Percentiles rank a stretch among this genome's conserved stretches.
These are phyloP conservation scores for Xylariaceae sp. DNA, from an alignment of 2,329 filamentous ascomycete genomes.

Conservation along the genomic window DNA sequence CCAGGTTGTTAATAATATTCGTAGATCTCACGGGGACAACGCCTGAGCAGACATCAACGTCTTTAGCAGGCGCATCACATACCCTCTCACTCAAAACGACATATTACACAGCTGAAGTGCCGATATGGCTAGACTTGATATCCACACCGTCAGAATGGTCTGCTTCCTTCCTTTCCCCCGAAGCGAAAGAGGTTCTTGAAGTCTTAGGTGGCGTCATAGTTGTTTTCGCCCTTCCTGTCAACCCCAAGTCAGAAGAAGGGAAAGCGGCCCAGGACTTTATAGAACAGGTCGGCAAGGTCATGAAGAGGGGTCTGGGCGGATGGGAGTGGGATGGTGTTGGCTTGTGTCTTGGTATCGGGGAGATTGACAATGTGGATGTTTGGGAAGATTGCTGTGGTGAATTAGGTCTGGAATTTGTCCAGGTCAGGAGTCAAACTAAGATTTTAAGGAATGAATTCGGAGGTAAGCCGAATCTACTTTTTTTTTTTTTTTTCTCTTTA, in stretches of 20 bases:
- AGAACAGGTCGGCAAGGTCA: constrained; percentile 47
- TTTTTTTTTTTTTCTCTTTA: not conserved
- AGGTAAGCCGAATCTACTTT: constrained; percentile 36
- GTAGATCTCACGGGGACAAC: constrained; percentile 49
- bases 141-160: constrained; percentile 49
- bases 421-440: constrained; percentile 38
- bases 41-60: constrained; percentile 35
- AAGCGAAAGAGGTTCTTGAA: constrained; percentile 57
- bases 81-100: constrained; percentile 48
- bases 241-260: constrained; percentile 21
- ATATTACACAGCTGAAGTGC: constrained; percentile 57
- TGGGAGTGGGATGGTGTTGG: constrained; percentile 61
- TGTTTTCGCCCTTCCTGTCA: constrained; percentile 41
- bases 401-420: constrained; percentile 58
- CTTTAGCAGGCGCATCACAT: constrained; percentile 56
- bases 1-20: constrained; percentile 10
- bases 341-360: constrained; percentile 52
- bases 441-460: constrained; percentile 52
- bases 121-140: constrained; percentile 63
- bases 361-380: constrained; percentile 42
- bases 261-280: constrained; percentile 40
- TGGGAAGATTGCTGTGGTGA: constrained; percentile 58
- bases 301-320: constrained; percentile 52
- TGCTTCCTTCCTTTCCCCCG: constrained; percentile 51
- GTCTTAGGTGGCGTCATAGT: constrained; percentile 57